These are phyloP conservation scores for Candida alai DNA, from an alignment of 805 yeast species.

Conservation along the genomic window DNA sequence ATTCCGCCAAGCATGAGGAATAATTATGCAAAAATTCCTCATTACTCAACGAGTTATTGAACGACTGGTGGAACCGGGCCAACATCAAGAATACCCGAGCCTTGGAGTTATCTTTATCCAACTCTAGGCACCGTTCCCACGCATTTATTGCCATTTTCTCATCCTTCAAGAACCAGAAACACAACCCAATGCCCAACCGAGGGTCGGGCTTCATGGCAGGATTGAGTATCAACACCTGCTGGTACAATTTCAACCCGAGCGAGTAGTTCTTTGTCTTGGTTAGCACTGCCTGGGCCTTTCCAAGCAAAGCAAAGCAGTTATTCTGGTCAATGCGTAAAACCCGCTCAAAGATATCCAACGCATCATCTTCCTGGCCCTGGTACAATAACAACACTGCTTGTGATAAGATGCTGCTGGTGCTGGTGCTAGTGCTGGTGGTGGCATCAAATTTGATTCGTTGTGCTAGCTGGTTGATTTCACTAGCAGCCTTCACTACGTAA, in stretches of 20 bases:
- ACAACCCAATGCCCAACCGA: conserved; percentile 89
- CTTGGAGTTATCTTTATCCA: conserved; percentile 56
- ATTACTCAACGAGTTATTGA: conserved; percentile 52
- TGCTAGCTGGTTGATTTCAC: conserved; percentile 18
- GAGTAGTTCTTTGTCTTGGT: conserved; percentile 63
- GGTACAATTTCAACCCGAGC: conserved; percentile 77
- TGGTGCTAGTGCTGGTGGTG: conserved; percentile 5
- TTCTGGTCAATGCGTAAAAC: conserved; percentile 51
- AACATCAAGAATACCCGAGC: conserved; percentile 66
- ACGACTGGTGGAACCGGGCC: conserved; percentile 61
- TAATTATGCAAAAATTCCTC: conserved; percentile 62
- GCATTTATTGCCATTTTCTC: conserved; percentile 70
- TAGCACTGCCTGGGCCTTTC: conserved; percentile 79
- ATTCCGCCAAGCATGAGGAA: conserved; percentile 51
- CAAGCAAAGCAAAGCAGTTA: conserved; percentile 73
- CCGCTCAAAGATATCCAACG: conserved; percentile 63
- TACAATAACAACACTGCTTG: conserved; percentile 62
- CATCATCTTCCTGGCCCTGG: conserved; percentile 63
- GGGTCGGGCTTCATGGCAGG: conserved; percentile 88
- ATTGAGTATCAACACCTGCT: conserved; percentile 70
- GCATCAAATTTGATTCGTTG: conserved; percentile 9
- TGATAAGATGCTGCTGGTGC: conserved; percentile 42
- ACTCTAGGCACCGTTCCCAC: conserved; percentile 75
- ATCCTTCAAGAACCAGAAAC: conserved; percentile 87
- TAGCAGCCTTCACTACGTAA: conserved; percentile 21